Conservation (phyloP, 163 green algal genomes). For the Smithsoniella earleae region DNA sequence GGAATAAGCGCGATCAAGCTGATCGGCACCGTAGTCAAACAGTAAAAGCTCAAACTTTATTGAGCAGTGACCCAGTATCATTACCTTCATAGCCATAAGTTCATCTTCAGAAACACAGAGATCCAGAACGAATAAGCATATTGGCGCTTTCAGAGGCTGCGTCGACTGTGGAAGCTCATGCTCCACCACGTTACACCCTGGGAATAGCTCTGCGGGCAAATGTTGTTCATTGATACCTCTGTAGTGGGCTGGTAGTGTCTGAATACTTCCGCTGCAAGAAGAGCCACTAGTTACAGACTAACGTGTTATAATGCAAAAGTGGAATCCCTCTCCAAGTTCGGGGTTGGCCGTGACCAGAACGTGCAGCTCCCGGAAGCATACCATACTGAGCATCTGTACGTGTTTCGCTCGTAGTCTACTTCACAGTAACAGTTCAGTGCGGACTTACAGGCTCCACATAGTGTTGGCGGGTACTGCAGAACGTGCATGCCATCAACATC, state of each 20-base stretch:
- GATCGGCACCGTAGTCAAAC: too few species aligned
- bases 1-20: too few species aligned
- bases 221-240: conserved; percentile 24
- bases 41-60: too few species aligned
- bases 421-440: conserved; percentile 25
- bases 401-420: conserved; percentile 5
- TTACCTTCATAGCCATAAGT: conserved; percentile 14
- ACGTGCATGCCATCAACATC: conserved; percentile 24
- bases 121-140: conserved; percentile 13
- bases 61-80: too few species aligned
- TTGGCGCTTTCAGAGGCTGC: not conserved
- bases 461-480: conserved; percentile 11
- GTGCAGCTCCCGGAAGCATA: too few species aligned
- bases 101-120: conserved; percentile 24
- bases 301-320: too few species aligned
- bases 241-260: conserved; percentile 15
- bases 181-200: conserved; percentile 5
- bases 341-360: too few species aligned
- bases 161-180: conserved; percentile 8
- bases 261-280: not conserved
- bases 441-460: conserved; percentile 2
- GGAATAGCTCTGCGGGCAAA: conserved; percentile 27
- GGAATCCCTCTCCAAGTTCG: too few species aligned
- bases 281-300: too few species aligned
- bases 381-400: not conserved